Evolutionary conservation across 2,329 filamentous ascomycete genomes (phyloP), one percentile per base, ranked within the genome.

Genomic region (Ophiostoma perfectum): DNA sequence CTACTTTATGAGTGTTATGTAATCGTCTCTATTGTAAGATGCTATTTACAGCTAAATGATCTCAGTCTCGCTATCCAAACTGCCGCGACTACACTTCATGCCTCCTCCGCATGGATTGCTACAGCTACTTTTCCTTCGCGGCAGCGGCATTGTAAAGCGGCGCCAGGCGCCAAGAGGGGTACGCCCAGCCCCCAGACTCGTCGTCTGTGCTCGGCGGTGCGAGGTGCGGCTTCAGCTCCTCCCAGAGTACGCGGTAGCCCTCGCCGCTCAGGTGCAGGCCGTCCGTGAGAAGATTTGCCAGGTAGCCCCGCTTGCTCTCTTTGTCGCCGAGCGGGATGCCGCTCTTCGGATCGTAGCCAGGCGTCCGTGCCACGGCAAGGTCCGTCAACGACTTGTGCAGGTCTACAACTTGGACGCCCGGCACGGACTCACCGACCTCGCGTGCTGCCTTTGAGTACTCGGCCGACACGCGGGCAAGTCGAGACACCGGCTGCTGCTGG

Each of bases 341-440:
- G 64, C 55, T 66, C 5, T 78, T 80, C 63, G 77, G 80, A 67
- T 87, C 83, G 74, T 88, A 89, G 65, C 83, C 79, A 73, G 76
- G 86, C 75, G 78, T 85, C 78, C 78, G 86, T 76, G 76, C 83
- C 76, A 78, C 86, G 80, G 77, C 93, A 83, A 85, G 82, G 68
- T 86, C 81, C 88, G 96, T 91, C 73, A 97, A 84, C 0, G 86
- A 87, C 70, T 86, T 84, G 87, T 91, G 96, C 1, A 98, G 83
- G 77, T 98, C 92, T 36, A 96, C 80, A 1, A 94, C 84, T 0
- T 86, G 82, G 3, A 94, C 81, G 2, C 84, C 90, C 85, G 7
- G 90, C 91, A 84, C 97, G 77, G 87, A 83, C 11, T 87, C 85
- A 7, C 90, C 91, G 84, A 97, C 77, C 76, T 82, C 77, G 80